A percentile compares a stretch with the other conserved stretches of the same genome.
phyloP scores from a whole-genome alignment of 495 filamentous ascomycete genomes.

The Neurospora intermedia region DNA sequence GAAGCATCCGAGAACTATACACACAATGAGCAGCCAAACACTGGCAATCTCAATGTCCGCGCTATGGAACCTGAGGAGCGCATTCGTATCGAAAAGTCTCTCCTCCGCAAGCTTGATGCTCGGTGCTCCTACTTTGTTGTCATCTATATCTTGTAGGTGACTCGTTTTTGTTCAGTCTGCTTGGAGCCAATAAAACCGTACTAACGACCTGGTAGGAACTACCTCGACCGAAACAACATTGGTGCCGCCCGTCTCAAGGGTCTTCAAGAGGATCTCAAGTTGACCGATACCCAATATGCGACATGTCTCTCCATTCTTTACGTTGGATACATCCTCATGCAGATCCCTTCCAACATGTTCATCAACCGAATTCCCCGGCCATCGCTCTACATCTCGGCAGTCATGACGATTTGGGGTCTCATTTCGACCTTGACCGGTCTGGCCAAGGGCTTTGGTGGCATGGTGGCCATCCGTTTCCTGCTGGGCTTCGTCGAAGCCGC shows the following conservation, averaged over 20 bases:
- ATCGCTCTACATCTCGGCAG: conserved; percentile 35
- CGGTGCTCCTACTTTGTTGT: conserved; percentile 34
- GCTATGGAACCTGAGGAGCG: conserved; percentile 27
- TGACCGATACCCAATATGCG: conserved; percentile 29
- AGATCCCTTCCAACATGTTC: conserved; percentile 32
- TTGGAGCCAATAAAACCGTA: not conserved
- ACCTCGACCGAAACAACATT: conserved; percentile 56
- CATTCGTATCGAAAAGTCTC: conserved; percentile 24
- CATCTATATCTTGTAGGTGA: conserved; percentile 49
- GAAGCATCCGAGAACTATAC: not conserved
- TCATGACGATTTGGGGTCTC: conserved; percentile 60
- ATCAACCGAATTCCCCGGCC: conserved; percentile 31
- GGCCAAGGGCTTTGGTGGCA: conserved; percentile 46
- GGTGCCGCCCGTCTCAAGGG: conserved; percentile 37
- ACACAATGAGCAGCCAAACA: not conserved
- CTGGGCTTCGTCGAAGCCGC: conserved; percentile 49
- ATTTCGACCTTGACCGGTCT: conserved; percentile 52
- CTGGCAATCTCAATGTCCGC: not conserved
- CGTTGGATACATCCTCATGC: conserved; percentile 46
- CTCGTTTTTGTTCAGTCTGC: not conserved
- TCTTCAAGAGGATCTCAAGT: conserved; percentile 31
- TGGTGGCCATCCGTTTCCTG: conserved; percentile 56
- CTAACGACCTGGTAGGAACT: conserved; percentile 34
- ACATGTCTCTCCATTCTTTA: conserved; percentile 33
- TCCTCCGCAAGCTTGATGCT: conserved; percentile 33